phyloP scores from a whole-genome alignment of 2,329 filamentous ascomycete genomes.

The Cadophora luteo-olivacea region DNA sequence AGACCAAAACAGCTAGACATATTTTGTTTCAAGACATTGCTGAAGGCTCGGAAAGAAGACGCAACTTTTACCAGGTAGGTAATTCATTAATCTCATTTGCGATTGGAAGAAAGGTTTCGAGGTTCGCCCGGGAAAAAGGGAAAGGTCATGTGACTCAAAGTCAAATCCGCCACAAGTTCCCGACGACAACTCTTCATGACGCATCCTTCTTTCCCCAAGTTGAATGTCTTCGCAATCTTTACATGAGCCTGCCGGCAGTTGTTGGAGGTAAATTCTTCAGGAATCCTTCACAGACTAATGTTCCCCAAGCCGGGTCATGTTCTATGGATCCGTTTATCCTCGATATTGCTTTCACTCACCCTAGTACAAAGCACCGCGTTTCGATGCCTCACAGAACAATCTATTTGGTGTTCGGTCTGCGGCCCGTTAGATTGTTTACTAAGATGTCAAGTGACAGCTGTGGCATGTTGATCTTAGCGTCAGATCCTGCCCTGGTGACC shows the following conservation, averaged over 20 bases:
- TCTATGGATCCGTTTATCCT: constrained; percentile 15
- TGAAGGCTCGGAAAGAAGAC: no score
- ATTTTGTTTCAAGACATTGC: no score
- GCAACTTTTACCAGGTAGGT: no score
- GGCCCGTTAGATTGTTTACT: constrained; percentile 23
- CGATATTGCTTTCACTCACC: constrained; percentile 16
- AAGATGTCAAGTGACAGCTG: constrained; percentile 25
- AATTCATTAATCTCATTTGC: no score
- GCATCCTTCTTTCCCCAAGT: neutral
- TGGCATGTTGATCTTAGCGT: constrained; percentile 10
- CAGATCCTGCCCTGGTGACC: constrained; percentile 8
- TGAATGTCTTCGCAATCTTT: neutral
- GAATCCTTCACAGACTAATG: constrained; percentile 4
- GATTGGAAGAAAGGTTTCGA: no score
- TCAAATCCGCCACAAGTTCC: neutral
- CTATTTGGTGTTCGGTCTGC: constrained; percentile 22
- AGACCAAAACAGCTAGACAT: no score
- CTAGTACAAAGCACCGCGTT: constrained; percentile 9
- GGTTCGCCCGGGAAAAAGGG: no score
- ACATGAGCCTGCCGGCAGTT: constrained; percentile 10
- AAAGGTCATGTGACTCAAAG: neutral
- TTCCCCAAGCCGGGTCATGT: constrained; percentile 12
- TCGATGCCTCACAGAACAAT: constrained; percentile 18
- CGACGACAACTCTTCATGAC: constrained; percentile 4
- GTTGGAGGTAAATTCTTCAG: neutral